Percentiles rank a stretch among this genome's conserved stretches.
phyloP scores from a whole-genome alignment of 2,329 filamentous ascomycete species.

The Pestalotiopsis sp. region DNA sequence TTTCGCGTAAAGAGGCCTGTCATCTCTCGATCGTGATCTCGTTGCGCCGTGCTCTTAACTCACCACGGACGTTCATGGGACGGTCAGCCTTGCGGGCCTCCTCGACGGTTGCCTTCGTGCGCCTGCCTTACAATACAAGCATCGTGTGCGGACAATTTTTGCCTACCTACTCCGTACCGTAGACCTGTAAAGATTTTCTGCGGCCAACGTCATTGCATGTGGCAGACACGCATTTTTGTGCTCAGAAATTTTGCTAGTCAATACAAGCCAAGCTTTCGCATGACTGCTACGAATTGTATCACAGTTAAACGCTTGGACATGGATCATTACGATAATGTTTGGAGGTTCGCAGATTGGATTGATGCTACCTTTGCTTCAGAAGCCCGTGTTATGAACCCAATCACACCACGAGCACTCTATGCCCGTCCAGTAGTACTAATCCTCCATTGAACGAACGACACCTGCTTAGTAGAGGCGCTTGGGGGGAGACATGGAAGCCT shows the following conservation, averaged over 20 bases:
- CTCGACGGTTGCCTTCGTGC: too few relatives aligned
- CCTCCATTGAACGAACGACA: slow-evolving; percentile 22
- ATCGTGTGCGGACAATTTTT: too few relatives aligned
- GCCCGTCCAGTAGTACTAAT: slow-evolving; percentile 24
- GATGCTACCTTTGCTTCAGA: slow-evolving; percentile 15
- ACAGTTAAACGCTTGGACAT: not conserved
- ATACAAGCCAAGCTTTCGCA: too few relatives aligned
- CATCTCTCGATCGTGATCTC: not conserved
- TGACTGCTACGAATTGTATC: not conserved
- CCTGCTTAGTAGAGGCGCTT: slow-evolving; percentile 88
- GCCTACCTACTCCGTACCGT: too few relatives aligned
- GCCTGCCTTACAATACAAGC: too few relatives aligned
- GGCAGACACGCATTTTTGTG: too few relatives aligned
- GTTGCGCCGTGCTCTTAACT: too few relatives aligned
- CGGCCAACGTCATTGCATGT: not conserved
- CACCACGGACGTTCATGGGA: too few relatives aligned
- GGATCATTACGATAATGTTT: not conserved
- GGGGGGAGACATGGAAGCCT: slow-evolving; percentile 99
- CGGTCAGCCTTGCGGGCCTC: too few relatives aligned
- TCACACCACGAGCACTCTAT: slow-evolving; percentile 16
- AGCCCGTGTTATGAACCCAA: slow-evolving; percentile 16
- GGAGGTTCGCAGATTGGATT: slow-evolving; percentile 30
- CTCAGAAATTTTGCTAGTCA: too few relatives aligned
- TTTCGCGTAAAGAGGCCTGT: not conserved
- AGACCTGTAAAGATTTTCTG: too few relatives aligned